phyloP scores from a whole-genome alignment of 163 green algal species.

The Scenedesmus sp. region DNA sequence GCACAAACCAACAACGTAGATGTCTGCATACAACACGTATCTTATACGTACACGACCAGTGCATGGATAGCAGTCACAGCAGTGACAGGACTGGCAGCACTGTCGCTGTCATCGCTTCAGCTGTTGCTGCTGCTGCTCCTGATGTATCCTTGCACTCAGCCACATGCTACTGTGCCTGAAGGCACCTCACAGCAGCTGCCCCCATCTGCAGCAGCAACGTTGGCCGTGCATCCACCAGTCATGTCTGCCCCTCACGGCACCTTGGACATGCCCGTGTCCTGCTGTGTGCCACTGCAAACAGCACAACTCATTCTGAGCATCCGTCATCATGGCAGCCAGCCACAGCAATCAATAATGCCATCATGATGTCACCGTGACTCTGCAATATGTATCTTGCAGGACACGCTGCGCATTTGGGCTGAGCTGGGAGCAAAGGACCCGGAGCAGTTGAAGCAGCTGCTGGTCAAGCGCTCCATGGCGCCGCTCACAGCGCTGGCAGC shows the following conservation, averaged over 20 bases:
- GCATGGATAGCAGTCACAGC: neutral
- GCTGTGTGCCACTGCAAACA: too few species aligned
- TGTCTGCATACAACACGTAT: neutral
- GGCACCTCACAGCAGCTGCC: neutral
- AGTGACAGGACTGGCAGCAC: neutral
- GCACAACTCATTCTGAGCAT: too few species aligned
- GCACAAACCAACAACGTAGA: too few species aligned
- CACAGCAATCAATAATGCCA: neutral
- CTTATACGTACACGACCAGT: neutral
- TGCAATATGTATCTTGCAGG: neutral
- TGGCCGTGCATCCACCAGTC: neutral
- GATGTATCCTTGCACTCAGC: neutral
- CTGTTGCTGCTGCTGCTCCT: neutral
- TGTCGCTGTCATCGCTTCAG: neutral
- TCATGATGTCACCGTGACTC: neutral
- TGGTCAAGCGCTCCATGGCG: constrained; percentile 57
- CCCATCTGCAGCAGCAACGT: neutral
- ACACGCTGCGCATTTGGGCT: constrained; percentile 60
- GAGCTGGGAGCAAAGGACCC: constrained; percentile 62
- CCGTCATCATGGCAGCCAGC: too few species aligned
- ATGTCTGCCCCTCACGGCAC: neutral
- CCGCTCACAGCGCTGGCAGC: constrained; percentile 44
- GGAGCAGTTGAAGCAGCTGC: constrained; percentile 66
- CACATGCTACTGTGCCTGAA: neutral
- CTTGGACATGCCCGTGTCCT: neutral